Percentiles rank a stretch among this genome's conserved stretches.
phyloP scores from a whole-genome alignment of 106 monocot species.

The Cymbidium sinense region DNA sequence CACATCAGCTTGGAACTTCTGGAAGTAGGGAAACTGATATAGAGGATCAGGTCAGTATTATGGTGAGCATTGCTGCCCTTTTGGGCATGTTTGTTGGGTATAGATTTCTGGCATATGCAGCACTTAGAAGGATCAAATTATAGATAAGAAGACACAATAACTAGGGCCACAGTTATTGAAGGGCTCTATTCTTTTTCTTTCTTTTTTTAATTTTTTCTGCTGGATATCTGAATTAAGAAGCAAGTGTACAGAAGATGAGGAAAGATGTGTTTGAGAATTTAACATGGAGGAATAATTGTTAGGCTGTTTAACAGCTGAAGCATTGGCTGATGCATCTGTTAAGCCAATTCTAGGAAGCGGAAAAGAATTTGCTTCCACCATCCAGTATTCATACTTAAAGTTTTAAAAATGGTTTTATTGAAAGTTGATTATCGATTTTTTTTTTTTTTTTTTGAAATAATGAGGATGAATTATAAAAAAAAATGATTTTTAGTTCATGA shows the following conservation, averaged over 20 bases:
- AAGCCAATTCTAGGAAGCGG: too few relatives aligned
- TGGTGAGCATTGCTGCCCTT: conserved; percentile 30
- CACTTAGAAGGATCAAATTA: conserved; percentile 45
- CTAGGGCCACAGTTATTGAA: background rate
- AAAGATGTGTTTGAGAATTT: background rate
- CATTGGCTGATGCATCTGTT: too few relatives aligned
- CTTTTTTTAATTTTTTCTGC: background rate
- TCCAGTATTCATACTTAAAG: too few relatives aligned
- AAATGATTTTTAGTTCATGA: too few relatives aligned
- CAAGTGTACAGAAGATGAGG: background rate
- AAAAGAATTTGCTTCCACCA: too few relatives aligned
- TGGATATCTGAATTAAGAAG: background rate
- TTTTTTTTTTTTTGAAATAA: too few relatives aligned
- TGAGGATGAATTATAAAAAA: too few relatives aligned
- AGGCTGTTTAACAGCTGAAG: too few relatives aligned
- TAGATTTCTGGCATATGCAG: conserved; percentile 60
- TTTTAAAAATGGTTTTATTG: too few relatives aligned
- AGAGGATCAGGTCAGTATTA: conserved; percentile 14
- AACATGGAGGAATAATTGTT: background rate
- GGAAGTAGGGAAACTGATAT: conserved; percentile 1
- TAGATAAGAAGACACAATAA: background rate
- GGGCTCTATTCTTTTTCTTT: background rate
- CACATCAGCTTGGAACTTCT: background rate
- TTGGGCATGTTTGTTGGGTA: conserved; percentile 59
- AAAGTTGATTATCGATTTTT: too few relatives aligned